Percentiles rank a stretch among this genome's conserved stretches.
Conservation (phyloP, 768 basidiomycete genomes). For the Mycena latifolia region DNA sequence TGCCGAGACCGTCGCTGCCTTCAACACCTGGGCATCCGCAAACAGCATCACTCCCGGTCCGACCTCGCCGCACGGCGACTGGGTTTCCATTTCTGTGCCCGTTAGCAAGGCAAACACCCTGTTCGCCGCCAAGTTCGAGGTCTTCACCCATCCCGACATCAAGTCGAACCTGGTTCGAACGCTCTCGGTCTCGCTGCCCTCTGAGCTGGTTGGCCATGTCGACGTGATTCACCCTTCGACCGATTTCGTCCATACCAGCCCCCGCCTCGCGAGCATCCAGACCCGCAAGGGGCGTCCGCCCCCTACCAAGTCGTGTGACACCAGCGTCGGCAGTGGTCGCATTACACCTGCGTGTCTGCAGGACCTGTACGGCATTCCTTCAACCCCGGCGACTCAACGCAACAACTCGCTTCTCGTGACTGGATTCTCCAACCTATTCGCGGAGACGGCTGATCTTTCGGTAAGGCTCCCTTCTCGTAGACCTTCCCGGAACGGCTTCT, state of each 20-base stretch:
- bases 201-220: constrained; percentile 27
- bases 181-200: constrained; percentile 26
- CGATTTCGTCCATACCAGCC: constrained; percentile 17
- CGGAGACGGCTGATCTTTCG: constrained; percentile 18
- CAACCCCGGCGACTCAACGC: constrained; percentile 23
- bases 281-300: background rate
- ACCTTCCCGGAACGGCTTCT: constrained; percentile 3
- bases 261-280: constrained; percentile 10
- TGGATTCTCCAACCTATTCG: constrained; percentile 10
- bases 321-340: constrained; percentile 9
- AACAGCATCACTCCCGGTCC: constrained; percentile 16
- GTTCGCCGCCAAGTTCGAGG: constrained; percentile 27
- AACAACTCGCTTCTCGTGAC: constrained; percentile 28
- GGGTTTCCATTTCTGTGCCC: constrained; percentile 25
- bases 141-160: constrained; percentile 21
- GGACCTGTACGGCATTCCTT: too few relatives aligned
- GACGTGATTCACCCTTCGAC: constrained; percentile 23
- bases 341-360: constrained; percentile 29
- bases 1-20: constrained; percentile 19
- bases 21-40: constrained; percentile 21
- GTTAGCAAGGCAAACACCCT: constrained; percentile 25
- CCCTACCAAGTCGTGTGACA: constrained; percentile 15
- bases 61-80: constrained; percentile 25
- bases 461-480: constrained; percentile 18
- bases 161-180: constrained; percentile 16